Evolutionary conservation across 139 green algal species (phyloP).

Genomic region (Pycnococcus provasolii): DNA sequence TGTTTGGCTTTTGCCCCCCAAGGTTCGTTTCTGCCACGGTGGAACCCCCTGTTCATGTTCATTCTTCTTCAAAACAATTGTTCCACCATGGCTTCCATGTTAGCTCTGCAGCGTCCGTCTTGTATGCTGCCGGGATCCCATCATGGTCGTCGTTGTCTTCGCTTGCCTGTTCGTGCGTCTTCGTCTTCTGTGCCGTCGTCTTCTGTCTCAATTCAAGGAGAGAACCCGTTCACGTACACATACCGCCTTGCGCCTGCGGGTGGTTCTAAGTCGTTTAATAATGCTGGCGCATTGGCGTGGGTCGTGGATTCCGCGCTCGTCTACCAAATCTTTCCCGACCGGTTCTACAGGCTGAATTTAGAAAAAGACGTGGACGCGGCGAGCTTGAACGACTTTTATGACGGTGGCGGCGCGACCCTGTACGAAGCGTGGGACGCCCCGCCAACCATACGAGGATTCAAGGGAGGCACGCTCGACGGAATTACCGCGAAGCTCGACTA

Average conservation of each 20-base stretch:
- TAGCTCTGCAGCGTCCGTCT: conserved; percentile 5
- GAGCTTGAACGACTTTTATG: background rate
- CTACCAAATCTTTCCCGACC: conserved; percentile 7
- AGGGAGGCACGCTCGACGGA: background rate
- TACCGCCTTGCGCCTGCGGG: background rate
- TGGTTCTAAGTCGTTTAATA: background rate
- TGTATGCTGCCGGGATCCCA: background rate
- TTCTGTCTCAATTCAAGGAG: background rate
- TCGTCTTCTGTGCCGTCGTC: background rate
- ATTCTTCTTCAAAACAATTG: too few relatives aligned
- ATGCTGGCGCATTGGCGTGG: background rate
- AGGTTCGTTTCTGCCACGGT: too few relatives aligned
- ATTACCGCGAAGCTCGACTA: conserved; percentile 3
- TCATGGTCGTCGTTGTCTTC: background rate
- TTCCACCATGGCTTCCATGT: too few relatives aligned
- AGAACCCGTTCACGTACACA: conserved; percentile 4
- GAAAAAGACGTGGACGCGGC: too few relatives aligned
- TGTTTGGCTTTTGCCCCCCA: too few relatives aligned
- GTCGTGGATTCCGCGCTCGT: background rate
- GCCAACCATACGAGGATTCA: background rate
- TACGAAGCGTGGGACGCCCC: background rate
- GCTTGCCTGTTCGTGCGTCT: background rate
- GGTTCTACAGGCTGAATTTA: background rate
- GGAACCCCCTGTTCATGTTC: too few relatives aligned
- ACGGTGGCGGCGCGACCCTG: background rate